phyloP scores from a whole-genome alignment of 352 stramenopile genomes.

The Elongisporangium prolatum region DNA sequence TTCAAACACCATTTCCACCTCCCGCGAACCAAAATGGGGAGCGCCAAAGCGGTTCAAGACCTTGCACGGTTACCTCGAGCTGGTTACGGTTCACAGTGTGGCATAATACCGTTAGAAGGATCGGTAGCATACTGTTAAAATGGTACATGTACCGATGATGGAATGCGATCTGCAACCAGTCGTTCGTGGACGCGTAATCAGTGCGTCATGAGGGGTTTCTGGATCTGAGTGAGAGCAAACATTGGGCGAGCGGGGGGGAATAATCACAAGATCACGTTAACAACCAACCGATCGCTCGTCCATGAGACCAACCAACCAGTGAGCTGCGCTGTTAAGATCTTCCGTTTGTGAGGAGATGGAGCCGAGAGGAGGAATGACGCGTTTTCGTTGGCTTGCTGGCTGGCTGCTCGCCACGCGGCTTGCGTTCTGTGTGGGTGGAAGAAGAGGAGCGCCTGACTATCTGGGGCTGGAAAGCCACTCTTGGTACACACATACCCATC shows the following conservation, averaged over 20 bases:
- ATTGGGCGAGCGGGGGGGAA: not conserved
- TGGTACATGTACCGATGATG: not conserved
- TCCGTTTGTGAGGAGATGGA: not conserved
- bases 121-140: not conserved
- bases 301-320: not conserved
- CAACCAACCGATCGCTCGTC: not conserved
- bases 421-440: not conserved
- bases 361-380: not conserved
- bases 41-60: not conserved
- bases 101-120: not conserved
- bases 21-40: not conserved
- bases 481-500: not conserved
- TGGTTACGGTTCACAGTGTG: not conserved
- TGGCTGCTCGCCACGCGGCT: not conserved
- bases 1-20: constrained; percentile 27
- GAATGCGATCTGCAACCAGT: not conserved
- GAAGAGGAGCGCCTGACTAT: not conserved
- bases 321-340: not conserved
- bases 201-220: not conserved
- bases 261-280: not conserved
- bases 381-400: not conserved
- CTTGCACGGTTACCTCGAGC: not conserved
- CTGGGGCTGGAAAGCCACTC: not conserved
- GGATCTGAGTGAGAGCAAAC: not conserved
- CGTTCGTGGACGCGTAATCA: not conserved